Base-by-base conservation (phyloP, 495 filamentous ascomycete species). In the Penicilliopsis zonata region DNA sequence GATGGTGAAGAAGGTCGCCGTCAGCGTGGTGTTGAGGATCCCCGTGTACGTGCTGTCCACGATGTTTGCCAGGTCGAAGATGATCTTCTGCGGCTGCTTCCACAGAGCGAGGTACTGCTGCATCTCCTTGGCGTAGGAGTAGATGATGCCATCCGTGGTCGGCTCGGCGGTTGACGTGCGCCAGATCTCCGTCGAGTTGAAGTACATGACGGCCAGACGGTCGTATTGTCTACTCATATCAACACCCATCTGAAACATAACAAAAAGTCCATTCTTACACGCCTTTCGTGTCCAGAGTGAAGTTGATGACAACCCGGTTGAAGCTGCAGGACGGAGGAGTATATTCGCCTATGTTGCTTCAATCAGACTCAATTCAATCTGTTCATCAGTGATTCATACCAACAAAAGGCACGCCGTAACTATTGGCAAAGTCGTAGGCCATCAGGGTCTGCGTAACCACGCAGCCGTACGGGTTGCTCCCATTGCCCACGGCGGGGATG, bases 141-240 rank as follows among this genome's bases (percentile, higher is more conserved):
- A 77, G 4, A 64, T 42, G 31, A 92, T 88, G 1, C 86, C 85
- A 27, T 67, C 63, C 2, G 43, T 30, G 0, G 73, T 82, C 3
- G 86, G 86, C 55, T 94, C 81, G 0, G 85, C 84, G 4, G 86
- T 94, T 9, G 82, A 88, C 3, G 86, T 92, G 15, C 86, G 65
- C 61, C 79, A 90, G 2, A 94, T 66, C 49, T 93, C 86, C 13
- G 71, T 72, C 50, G 88, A 81, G 10, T 76, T 79, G 30, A 93
- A 61, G 41, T 82, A 93, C 69, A 93, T 76, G 12, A 80, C 48
- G 4, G 76, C 85, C 7, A 94, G 62, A 5, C 86, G 63, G 46
- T 94, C 86, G 56, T 70, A 94, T 42, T 94, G 85, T 2, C 70
- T n/a, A n/a, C n/a, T n/a, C n/a, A n/a, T n/a, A n/a, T n/a, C n/a